Evolutionary conservation across 2,329 filamentous ascomycete species (phyloP), one percentile per base, ranked within the genome.

Genomic region (Arthrobotrys conoides): DNA sequence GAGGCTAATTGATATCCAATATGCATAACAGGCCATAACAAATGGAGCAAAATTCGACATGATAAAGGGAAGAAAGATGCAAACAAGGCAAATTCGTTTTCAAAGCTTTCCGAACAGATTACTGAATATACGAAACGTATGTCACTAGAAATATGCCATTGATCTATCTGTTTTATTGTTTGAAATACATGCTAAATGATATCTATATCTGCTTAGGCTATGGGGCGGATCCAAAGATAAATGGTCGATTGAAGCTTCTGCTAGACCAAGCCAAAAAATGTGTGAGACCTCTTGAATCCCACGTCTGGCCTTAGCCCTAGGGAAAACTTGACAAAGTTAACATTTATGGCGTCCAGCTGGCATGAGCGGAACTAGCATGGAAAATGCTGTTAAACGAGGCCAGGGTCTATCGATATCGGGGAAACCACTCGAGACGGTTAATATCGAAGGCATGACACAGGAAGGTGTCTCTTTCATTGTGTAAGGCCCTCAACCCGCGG

Each of bases 41-140:
- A 94, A 84, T 99, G 96, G 96, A 94, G 93, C 73, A 97, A 96
- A 83, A 98, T 97, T 85, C 93, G 91, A 83, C 96, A 98, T 84
- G 93, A 96, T 84, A 99, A 99, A 85, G 94, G 91, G 65, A 93
- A 91, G 79, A 92, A 91, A 73, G 96, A 99, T 84, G 88, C 88
- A 76, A 91, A 91, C 82, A 97, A 94, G 85, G 93, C 90, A 85
- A 88, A 88, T 51, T 88, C 91, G 81, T 91, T 94, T 33, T 89
- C 88, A 57, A 84, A 87, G 53, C 88, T 96, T 82, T 88, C 91
- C 22, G 91, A 92, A 81, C 89, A 91, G 77, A 91, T 98, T 72
- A 89, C 91, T 63, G 77, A 80, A 72, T 73, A 69, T 46, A 77
- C 71, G 20, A 80, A 80, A 69, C 69, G 77, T 80, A 63, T 59